Evolutionary conservation across 2,329 filamentous ascomycete species (phyloP), one percentile per base, ranked within the genome.

Genomic region (Calonectria montana): DNA sequence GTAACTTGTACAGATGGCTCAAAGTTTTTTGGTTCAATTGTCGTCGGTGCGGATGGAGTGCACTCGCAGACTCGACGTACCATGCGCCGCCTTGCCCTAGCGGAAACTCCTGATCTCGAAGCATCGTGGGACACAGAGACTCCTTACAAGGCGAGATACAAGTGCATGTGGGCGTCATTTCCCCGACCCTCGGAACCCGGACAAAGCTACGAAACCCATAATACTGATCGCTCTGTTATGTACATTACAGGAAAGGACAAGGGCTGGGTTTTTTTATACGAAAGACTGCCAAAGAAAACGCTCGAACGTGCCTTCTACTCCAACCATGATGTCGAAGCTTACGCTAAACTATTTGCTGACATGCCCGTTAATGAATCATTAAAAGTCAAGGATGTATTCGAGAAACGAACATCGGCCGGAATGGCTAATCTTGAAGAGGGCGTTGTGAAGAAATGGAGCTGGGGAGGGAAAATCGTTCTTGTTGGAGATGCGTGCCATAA

Each of bases 401-500:
- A 43, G 15, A 43, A 61, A 21, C 31, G 35, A 3, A 50, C 37
- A 5, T 29, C 55, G 2, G 39, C n/a, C 8, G 77, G 78, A 8
- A 71, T 82, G 74, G 70, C 77, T 0, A 77, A 81, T 55, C 74
- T 84, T 5, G 80, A 83, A 29, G 81, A 84, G 41, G 82, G 82
- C 1, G 70, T 83, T 2, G 68, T 80, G 1, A 43, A 77, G 29
- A 73, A 80, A 27, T 81, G 80, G 80, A 78, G 74, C 27, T 72
- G 69, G 64, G 64, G 61, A 7, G 78, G 77, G 6, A 79, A 79
- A 1, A 75, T 83, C 15, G 80, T 82, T 3, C 77, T 84, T 1
- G 76, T 75, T 0, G 83, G 83, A 1, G 83, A 84, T 55, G 73
- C 82, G 1, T 78, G 73, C 18, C 81, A 84, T 68, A 83, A 83